Evolutionary conservation across 805 yeast genomes (phyloP), one percentile per base, ranked within the genome.

Genomic region (Candida insectalens): DNA sequence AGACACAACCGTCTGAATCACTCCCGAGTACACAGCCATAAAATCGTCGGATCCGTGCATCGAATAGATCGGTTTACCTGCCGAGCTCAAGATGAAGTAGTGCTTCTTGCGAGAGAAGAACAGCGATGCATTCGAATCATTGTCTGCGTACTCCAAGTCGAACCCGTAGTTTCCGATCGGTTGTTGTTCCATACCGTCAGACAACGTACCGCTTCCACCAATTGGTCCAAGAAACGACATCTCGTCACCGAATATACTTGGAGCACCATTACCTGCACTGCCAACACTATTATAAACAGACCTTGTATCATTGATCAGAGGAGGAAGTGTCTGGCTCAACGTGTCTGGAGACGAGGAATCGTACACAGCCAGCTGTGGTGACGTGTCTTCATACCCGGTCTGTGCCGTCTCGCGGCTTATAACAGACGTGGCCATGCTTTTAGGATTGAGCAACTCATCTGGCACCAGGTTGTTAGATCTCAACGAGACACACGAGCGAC

Each of bases 21-120:
- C 63, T 1, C 94, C 95, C 61, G 80, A 74, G 46, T 80, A 79
- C 1, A 84, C 79, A 29, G 82, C 58, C 2, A 80, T 63, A 12
- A 74, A 55, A 25, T 74, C 77, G 34, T 83, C 88, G 2, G 74
- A 60, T 2, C 92, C 94, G 50, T 77, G 73, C 65, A 78, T 63
- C 2, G 94, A 73, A 54, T 80, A 87, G 5, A 87, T 78, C 2
- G 94, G 94, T 51, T 87, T 87, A 0, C 96, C 96, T 1, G 96
- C 94, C 2, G 77, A 61, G 0, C 94, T 82, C 7, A 87, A 60
- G 3, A 87, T 71, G 44, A 83, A 80, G 48, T 80, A 83, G 39
- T 85, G 94, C 51, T 84, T 85, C 29, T 56, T 57, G 19, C 54
- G 51, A 3, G 42, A 29, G 25, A 62, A 53, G 39, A 67, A 66